Percentiles rank a stretch among this genome's conserved stretches.
These are phyloP conservation scores for Podospora appendiculata DNA, from an alignment of 495 filamentous ascomycete species.

Conservation along the genomic window DNA sequence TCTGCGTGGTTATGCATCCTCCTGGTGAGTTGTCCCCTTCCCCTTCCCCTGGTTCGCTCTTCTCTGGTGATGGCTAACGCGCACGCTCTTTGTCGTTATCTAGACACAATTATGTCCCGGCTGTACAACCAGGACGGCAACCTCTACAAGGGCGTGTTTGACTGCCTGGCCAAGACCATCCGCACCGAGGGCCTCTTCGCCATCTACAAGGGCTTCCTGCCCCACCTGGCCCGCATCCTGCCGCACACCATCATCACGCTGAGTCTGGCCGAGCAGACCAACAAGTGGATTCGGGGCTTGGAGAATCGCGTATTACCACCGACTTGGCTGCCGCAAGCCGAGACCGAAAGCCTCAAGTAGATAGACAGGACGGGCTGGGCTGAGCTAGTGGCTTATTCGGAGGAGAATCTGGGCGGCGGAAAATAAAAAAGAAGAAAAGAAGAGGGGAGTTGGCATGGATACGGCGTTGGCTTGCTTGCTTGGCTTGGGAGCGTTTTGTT, in stretches of 20 bases:
- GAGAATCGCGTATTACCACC: conserved; percentile 56
- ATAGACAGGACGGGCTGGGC: background rate
- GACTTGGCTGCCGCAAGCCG: conserved; percentile 20
- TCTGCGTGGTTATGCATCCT: conserved; percentile 97
- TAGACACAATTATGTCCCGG: conserved; percentile 96
- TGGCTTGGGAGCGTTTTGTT: background rate
- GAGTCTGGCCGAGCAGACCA: conserved; percentile 93
- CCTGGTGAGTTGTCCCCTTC: conserved; percentile 53
- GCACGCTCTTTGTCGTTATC: background rate
- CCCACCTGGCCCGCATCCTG: conserved; percentile 87
- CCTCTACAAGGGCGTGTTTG: conserved; percentile 84
- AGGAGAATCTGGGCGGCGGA: background rate
- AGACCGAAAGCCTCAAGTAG: background rate
- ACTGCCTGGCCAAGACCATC: conserved; percentile 87
- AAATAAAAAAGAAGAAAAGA: no score
- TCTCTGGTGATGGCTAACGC: background rate
- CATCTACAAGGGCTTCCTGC: conserved; percentile 97
- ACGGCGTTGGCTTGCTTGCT: background rate
- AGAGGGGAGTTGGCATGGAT: no score
- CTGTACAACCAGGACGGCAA: conserved; percentile 99
- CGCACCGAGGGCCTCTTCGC: conserved; percentile 84
- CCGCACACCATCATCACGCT: conserved; percentile 93
- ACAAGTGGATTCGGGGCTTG: conserved; percentile 73
- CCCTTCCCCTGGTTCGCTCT: background rate
- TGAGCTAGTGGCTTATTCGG: background rate